Evolutionary conservation across 495 filamentous ascomycete genomes (phyloP), one percentile per base, ranked within the genome.

Genomic region (Penicillium mononematosum): DNA sequence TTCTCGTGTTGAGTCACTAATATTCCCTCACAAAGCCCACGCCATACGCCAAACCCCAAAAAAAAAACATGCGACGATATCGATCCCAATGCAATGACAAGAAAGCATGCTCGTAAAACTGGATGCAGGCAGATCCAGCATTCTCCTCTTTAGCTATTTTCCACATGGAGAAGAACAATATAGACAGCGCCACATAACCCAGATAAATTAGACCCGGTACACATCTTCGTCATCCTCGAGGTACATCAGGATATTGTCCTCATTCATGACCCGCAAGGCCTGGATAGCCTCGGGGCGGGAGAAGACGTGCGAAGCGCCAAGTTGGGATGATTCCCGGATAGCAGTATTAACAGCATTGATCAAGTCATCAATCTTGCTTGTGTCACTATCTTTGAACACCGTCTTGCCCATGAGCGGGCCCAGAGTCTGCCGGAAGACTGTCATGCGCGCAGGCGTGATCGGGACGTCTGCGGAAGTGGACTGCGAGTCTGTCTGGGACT

Each of bases 201-300:
- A 42, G 17, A 42, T 14, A 48, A 14, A 63, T 67, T 76, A 80
- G 52, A 80, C 76, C 59, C 76, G 71, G 64, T 78, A 80, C 32
- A 82, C 77, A 31, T 75, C 75, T 20, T 79, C 75, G 24, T 82
- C 79, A 11, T 71, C 75, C 56, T 80, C 78, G 52, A 81, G 75
- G 67, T 73, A 82, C 95, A 98, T 98, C 71, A 98, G 85, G 75
- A 90, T 83, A 67, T 97, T 97, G 70, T 79, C 76, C 44, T 87
- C 85, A 56, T 88, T 86, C 90, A 98, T 88, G 65, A 75, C 82
- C 70, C 81, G 79, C 63, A 98, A 70, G 49, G 90, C 93, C 70
- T 82, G 76, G 50, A 88, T 72, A 3, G 89, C 92, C 75, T 98
- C 95, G 1, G 75, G 71, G 27, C 79, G 78, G 36, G 75, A 80